phyloP scores from a whole-genome alignment of 202 grass and related monocot species.

The Alloteropsis angusta region DNA sequence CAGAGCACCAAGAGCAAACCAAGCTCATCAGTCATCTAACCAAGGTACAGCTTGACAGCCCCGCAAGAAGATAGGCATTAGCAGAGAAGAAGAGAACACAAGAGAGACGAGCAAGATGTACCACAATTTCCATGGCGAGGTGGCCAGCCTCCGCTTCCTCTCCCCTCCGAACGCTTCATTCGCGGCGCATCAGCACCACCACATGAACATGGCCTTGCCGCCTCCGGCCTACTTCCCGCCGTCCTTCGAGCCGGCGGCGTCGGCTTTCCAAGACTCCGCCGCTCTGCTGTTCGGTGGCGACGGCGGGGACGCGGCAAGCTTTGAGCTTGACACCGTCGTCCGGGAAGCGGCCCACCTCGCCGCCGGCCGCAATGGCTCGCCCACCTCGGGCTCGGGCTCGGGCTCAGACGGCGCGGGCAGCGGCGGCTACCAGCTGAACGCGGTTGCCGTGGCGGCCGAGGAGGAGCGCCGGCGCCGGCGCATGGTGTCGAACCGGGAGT shows the following conservation, averaged over 20 bases:
- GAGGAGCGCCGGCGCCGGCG: constrained; percentile 45
- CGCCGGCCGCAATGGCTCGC: constrained; percentile 28
- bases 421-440: background rate
- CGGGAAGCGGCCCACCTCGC: constrained; percentile 20
- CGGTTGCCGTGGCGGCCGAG: constrained; percentile 21
- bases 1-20: constrained; percentile 22
- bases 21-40: constrained; percentile 8
- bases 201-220: constrained; percentile 40
- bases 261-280: background rate
- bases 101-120: constrained; percentile 26
- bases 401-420: constrained; percentile 18
- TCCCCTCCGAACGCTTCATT: constrained; percentile 30
- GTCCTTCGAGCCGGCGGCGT: background rate
- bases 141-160: constrained; percentile 53
- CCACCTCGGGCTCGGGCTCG: constrained; percentile 31
- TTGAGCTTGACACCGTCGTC: constrained; percentile 23
- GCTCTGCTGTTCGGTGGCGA: background rate
- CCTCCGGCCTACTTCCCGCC: constrained; percentile 32
- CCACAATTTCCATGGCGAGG: constrained; percentile 39
- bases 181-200: constrained; percentile 31
- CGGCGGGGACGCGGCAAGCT: background rate
- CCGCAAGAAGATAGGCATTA: background rate
- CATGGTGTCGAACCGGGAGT: constrained; percentile 71
- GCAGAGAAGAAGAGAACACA: constrained; percentile 16
- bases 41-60: background rate